A percentile compares a stretch with the other conserved stretches of the same genome.
phyloP scores from a whole-genome alignment of 768 basidiomycete genomes.

The Dictyophora rubrovolvata region DNA sequence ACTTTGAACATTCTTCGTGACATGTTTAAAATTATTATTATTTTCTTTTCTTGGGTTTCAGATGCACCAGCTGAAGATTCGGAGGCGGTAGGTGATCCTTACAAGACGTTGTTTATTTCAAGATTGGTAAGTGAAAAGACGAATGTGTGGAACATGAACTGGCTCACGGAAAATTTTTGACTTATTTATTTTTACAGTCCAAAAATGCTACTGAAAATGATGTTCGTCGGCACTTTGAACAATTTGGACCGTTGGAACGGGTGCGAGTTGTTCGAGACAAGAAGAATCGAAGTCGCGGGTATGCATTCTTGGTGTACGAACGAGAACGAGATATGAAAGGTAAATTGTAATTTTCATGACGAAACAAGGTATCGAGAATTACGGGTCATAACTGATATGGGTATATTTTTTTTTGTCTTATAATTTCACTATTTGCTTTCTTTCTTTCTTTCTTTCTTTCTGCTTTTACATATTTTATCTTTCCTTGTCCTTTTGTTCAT shows the following conservation, averaged over 20 bases:
- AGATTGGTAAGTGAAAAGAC: constrained; percentile 54
- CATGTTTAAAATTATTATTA: constrained; percentile 5
- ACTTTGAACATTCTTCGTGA: neutral
- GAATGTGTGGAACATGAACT: too few relatives aligned
- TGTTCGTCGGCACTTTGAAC: constrained; percentile 89
- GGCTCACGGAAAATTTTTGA: neutral
- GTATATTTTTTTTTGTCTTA: constrained; percentile 11
- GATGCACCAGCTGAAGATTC: constrained; percentile 90
- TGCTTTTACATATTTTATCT: neutral
- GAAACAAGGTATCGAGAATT: neutral
- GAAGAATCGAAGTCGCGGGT: constrained; percentile 79
- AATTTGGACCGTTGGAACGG: constrained; percentile 89
- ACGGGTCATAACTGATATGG: neutral
- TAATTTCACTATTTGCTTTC: neutral
- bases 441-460: neutral
- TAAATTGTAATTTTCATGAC: constrained; percentile 22
- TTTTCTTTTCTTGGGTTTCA: constrained; percentile 25
- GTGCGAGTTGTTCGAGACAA: constrained; percentile 89
- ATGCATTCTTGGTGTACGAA: constrained; percentile 96
- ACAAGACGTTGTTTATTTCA: constrained; percentile 96
- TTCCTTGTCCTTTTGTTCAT: neutral
- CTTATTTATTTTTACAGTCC: constrained; percentile 43
- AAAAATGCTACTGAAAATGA: constrained; percentile 88
- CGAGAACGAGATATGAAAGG: constrained; percentile 99
- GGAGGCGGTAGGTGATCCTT: constrained; percentile 90